phyloP scores from a whole-genome alignment of 768 basidiomycete species.

The Pleurotus cornucopiae region DNA sequence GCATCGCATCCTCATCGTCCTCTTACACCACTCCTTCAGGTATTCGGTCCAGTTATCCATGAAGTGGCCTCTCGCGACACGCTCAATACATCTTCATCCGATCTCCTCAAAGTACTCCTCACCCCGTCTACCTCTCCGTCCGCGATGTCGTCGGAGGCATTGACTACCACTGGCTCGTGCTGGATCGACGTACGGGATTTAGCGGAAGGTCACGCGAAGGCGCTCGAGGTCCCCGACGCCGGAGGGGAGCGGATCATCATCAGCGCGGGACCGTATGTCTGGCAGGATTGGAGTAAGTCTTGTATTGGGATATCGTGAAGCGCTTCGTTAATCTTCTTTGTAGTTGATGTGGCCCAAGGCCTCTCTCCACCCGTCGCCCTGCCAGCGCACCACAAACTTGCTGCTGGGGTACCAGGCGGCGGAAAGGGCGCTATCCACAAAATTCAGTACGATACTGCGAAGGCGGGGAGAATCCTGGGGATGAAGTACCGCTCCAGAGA shows the following conservation, averaged over 20 bases:
- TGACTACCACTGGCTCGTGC: conserved; percentile 17
- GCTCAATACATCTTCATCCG: conserved; percentile 31
- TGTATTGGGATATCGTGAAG: not conserved
- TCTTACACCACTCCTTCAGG: conserved; percentile 10
- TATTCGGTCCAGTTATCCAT: conserved; percentile 34
- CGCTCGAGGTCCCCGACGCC: conserved; percentile 43
- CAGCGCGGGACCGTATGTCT: conserved; percentile 10
- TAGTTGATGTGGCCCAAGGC: conserved; percentile 12
- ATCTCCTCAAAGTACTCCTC: conserved; percentile 29
- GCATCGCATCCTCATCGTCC: not conserved
- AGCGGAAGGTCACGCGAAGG: conserved; percentile 46
- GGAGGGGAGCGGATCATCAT: conserved; percentile 31
- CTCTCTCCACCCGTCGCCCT: not conserved
- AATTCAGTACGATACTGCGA: conserved; percentile 6
- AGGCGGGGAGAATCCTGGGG: conserved; percentile 9
- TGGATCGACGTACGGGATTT: conserved; percentile 48
- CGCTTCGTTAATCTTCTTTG: not conserved
- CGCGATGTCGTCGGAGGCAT: not conserved
- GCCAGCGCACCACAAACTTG: not conserved
- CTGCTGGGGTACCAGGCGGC: not conserved
- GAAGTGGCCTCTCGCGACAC: conserved; percentile 21
- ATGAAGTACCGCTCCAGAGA: conserved; percentile 9
- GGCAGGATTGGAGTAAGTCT: conserved; percentile 20
- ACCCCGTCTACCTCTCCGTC: conserved; percentile 14
- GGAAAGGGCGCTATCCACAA: not conserved